Percentiles rank a stretch among this genome's conserved stretches.
These are phyloP conservation scores for Meyerozyma guilliermondii DNA, from an alignment of 1,139 yeast species.

Conservation along the genomic window DNA sequence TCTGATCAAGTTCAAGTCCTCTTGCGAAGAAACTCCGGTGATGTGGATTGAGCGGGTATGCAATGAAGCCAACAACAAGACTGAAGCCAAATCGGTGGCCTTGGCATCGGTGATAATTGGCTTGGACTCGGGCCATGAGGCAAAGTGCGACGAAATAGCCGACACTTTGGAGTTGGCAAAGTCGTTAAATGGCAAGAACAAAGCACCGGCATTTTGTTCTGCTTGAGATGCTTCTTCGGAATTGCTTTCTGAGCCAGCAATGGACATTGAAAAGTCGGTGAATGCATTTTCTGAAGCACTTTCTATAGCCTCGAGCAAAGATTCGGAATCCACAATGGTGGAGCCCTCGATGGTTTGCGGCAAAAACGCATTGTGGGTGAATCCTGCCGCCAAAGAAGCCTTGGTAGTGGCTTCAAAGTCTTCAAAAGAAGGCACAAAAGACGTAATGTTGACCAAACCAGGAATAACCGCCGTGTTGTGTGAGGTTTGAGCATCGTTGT, in stretches of 20 bases:
- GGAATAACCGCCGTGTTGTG: slow-evolving; percentile 80
- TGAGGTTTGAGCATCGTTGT: slow-evolving; percentile 86
- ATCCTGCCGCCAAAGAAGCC: slow-evolving; percentile 77
- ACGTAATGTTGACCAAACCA: slow-evolving; percentile 77
- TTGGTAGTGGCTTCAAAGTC: slow-evolving; percentile 65
- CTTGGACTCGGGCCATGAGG: slow-evolving; percentile 78
- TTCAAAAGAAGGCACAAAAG: slow-evolving; percentile 69
- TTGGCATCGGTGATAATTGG: slow-evolving; percentile 91
- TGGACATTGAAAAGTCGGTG: slow-evolving; percentile 78
- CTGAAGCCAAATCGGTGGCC: slow-evolving; percentile 87
- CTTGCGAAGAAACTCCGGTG: slow-evolving; percentile 76
- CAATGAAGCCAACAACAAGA: slow-evolving; percentile 82
- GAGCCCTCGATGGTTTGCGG: slow-evolving; percentile 68
- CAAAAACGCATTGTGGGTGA: slow-evolving; percentile 77
- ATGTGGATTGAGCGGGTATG: slow-evolving; percentile 84
- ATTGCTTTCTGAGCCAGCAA: slow-evolving; percentile 78
- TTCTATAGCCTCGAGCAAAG: slow-evolving; percentile 62
- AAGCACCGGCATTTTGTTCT: slow-evolving; percentile 66
- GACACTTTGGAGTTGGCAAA: slow-evolving; percentile 67
- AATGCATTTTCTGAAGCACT: slow-evolving; percentile 55
- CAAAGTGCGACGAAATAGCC: slow-evolving; percentile 71
- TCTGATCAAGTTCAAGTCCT: slow-evolving; percentile 77
- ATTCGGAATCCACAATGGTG: slow-evolving; percentile 56
- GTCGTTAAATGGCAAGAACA: slow-evolving; percentile 77
- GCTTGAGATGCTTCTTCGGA: slow-evolving; percentile 58